phyloP scores from a whole-genome alignment of 257 asterid species.

The Solanum arcanum region DNA sequence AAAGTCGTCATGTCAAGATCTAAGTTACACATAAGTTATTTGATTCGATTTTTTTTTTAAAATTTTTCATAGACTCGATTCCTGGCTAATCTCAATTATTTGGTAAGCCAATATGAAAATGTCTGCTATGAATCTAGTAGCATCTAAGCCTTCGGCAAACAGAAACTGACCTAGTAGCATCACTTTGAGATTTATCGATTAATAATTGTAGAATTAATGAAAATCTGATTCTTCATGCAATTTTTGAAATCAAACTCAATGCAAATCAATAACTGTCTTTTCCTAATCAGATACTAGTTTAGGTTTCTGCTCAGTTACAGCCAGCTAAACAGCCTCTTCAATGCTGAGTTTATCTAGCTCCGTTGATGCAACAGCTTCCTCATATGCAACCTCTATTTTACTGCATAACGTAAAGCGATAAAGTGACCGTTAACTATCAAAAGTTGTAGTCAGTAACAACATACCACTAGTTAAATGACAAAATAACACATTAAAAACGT shows the following conservation, averaged over 20 bases:
- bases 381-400: constrained; percentile 80
- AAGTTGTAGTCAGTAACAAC: not conserved
- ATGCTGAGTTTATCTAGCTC: constrained; percentile 87
- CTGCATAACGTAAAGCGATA: constrained; percentile 12
- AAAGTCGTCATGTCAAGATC: too few relatives aligned
- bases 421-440: not conserved
- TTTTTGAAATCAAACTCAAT: not conserved
- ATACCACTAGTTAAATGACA: not conserved
- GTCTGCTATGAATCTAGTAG: not conserved
- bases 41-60: too few relatives aligned
- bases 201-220: not conserved
- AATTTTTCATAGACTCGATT: too few relatives aligned
- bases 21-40: too few relatives aligned
- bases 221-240: not conserved
- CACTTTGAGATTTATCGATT: not conserved
- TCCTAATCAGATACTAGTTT: constrained; percentile 58
- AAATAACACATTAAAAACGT: not conserved
- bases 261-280: constrained; percentile 36
- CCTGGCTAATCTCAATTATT: too few relatives aligned
- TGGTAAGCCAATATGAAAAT: not conserved
- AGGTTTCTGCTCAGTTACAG: constrained; percentile 55
- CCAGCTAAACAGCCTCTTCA: constrained; percentile 83
- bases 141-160: not conserved
- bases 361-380: constrained; percentile 79
- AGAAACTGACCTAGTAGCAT: not conserved